Conservation (phyloP, 805 yeast species). For the Ogataea neopini region DNA sequence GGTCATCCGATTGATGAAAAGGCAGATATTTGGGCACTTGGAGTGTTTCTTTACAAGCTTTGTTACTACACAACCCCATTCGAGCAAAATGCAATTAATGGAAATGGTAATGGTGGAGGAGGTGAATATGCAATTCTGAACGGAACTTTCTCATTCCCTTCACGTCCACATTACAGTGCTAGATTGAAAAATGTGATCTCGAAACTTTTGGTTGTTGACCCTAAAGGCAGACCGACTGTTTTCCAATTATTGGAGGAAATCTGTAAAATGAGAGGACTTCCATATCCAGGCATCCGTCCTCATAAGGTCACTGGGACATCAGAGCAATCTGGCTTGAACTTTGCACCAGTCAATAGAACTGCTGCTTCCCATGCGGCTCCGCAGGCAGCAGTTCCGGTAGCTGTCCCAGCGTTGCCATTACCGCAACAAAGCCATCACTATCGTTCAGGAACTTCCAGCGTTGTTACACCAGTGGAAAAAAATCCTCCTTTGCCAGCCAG, state of each 20-base stretch:
- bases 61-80: constrained; percentile 85
- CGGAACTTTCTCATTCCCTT: constrained; percentile 54
- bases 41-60: constrained; percentile 72
- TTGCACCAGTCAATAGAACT: not conserved
- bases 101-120: constrained; percentile 37
- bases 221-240: constrained; percentile 70
- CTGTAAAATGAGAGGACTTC: constrained; percentile 56
- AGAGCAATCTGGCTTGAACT: not conserved
- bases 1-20: constrained; percentile 78
- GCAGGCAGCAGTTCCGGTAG: not conserved
- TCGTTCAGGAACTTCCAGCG: constrained; percentile 17
- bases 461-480: constrained; percentile 3
- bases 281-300: constrained; percentile 36
- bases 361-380: not conserved
- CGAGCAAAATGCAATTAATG: constrained; percentile 48
- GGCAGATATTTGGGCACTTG: constrained; percentile 85
- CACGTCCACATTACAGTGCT: constrained; percentile 58
- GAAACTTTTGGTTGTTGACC: constrained; percentile 63
- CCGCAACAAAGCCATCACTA: constrained; percentile 1
- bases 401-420: constrained; percentile 1
- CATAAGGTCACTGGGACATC: constrained; percentile 19
- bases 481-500: constrained; percentile 19
- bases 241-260: constrained; percentile 71
- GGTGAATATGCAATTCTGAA: constrained; percentile 66
- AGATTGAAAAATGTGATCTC: constrained; percentile 64